Evolutionary conservation across 176 grass and related monocot genomes (phyloP).

Genomic region (Lolium perenne): DNA sequence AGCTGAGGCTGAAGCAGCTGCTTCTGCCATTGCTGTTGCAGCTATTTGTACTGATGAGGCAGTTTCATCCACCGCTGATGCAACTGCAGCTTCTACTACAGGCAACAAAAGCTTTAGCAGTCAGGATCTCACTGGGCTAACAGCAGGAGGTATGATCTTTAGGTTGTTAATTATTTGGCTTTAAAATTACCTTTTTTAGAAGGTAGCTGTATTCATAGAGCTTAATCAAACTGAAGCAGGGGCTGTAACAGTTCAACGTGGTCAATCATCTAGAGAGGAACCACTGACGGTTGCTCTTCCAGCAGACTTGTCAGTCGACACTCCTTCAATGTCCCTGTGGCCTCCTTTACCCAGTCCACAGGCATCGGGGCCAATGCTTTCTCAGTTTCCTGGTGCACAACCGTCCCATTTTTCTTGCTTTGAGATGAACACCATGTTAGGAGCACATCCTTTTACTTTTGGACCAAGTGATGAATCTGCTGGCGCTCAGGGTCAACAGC

Average conservation of each 20-base stretch:
- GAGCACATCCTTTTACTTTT: constrained; percentile 80
- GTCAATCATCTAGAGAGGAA: constrained; percentile 74
- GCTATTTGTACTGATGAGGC: constrained; percentile 91
- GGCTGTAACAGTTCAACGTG: constrained; percentile 47
- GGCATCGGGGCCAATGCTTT: constrained; percentile 72
- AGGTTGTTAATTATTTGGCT: constrained; percentile 36
- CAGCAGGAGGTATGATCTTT: constrained; percentile 66
- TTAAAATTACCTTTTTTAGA: constrained; percentile 25
- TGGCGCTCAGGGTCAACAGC: constrained; percentile 69
- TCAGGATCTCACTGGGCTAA: constrained; percentile 54
- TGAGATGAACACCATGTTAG: constrained; percentile 82
- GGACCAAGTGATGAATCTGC: constrained; percentile 80
- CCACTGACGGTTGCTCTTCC: constrained; percentile 83
- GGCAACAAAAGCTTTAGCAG: constrained; percentile 66
- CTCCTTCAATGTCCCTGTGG: constrained; percentile 78
- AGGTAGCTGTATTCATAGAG: constrained; percentile 39
- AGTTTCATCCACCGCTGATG: constrained; percentile 57
- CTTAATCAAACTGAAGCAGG: constrained; percentile 44
- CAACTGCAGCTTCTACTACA: constrained; percentile 50
- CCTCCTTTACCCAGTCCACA: constrained; percentile 81
- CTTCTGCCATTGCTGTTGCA: constrained; percentile 91
- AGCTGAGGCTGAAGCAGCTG: constrained; percentile 90
- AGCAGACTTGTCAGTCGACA: constrained; percentile 94
- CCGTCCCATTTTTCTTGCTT: constrained; percentile 92
- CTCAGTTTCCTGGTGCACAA: constrained; percentile 73